A percentile compares a stretch with the other conserved stretches of the same genome.
These are phyloP conservation scores for Cystobasidium pallidum DNA, from an alignment of 1,284 basidiomycete species.

Conservation along the genomic window DNA sequence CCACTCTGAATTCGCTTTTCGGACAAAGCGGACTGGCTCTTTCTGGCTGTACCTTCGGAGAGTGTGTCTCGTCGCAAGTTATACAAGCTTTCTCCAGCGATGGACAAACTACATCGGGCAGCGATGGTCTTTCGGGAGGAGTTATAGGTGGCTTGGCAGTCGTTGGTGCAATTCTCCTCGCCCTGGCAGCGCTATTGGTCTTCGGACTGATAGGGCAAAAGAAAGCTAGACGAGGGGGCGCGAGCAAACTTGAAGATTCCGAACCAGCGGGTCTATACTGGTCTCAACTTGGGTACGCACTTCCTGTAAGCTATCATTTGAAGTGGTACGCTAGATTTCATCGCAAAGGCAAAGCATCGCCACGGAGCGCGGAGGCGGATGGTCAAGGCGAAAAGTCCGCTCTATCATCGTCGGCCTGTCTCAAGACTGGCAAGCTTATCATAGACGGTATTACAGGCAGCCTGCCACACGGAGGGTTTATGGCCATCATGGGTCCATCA, in stretches of 20 bases:
- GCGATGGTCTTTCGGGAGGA: conserved; percentile 66
- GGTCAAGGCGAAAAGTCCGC: conserved; percentile 1
- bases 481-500: conserved; percentile 78
- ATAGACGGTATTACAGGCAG: conserved; percentile 71
- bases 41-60: conserved; percentile 74
- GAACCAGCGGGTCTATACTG: conserved; percentile 66
- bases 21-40: conserved; percentile 71
- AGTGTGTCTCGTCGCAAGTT: conserved; percentile 78
- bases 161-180: conserved; percentile 68
- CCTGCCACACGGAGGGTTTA: conserved; percentile 75
- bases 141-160: conserved; percentile 86
- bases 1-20: conserved; percentile 67
- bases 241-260: conserved; percentile 56
- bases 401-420: not conserved
- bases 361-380: not conserved
- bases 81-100: conserved; percentile 61
- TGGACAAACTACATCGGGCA: conserved; percentile 55
- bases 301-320: conserved; percentile 32
- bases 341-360: not conserved
- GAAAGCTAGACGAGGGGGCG: conserved; percentile 67
- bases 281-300: conserved; percentile 68
- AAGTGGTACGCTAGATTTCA: not conserved
- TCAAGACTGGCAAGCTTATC: conserved; percentile 66
- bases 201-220: conserved; percentile 68
- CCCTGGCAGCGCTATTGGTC: conserved; percentile 65